phyloP scores from a whole-genome alignment of 345 rosid genomes.

The Salix purpurea region DNA sequence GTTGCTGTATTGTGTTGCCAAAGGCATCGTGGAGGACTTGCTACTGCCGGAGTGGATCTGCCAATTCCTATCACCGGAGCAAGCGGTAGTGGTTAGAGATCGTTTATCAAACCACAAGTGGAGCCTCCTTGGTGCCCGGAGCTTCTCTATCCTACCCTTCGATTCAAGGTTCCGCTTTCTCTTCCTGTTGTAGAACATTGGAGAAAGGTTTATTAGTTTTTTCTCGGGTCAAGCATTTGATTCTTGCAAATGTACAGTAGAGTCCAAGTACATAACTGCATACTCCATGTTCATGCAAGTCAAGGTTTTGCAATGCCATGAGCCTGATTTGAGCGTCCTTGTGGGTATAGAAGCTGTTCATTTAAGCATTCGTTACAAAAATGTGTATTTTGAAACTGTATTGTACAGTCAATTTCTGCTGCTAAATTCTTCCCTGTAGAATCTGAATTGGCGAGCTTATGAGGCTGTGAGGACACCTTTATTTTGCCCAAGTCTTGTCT shows the following conservation, averaged over 20 bases:
- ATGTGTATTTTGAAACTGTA: background rate
- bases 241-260: background rate
- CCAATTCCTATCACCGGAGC: slow-evolving; percentile 44
- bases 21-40: slow-evolving; percentile 40
- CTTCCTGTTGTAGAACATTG: slow-evolving; percentile 28
- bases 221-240: background rate
- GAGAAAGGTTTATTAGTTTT: background rate
- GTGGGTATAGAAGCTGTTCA: background rate
- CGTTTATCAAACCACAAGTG: slow-evolving; percentile 42
- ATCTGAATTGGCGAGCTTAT: too few species aligned
- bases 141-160: slow-evolving; percentile 47
- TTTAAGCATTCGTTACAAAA: background rate
- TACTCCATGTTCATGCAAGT: too few species aligned
- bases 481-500: too few species aligned
- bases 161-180: slow-evolving; percentile 61
- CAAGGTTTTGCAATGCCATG: too few species aligned
- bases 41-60: slow-evolving; percentile 54
- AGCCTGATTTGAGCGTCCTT: background rate
- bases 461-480: too few species aligned
- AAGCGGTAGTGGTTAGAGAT: slow-evolving; percentile 42
- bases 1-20: slow-evolving; percentile 48
- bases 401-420: slow-evolving; percentile 4
- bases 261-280: too few species aligned
- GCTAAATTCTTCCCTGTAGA: too few species aligned
- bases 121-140: slow-evolving; percentile 43